Conservation (phyloP, 805 yeast genomes). For the Saturnispora galanensis region DNA sequence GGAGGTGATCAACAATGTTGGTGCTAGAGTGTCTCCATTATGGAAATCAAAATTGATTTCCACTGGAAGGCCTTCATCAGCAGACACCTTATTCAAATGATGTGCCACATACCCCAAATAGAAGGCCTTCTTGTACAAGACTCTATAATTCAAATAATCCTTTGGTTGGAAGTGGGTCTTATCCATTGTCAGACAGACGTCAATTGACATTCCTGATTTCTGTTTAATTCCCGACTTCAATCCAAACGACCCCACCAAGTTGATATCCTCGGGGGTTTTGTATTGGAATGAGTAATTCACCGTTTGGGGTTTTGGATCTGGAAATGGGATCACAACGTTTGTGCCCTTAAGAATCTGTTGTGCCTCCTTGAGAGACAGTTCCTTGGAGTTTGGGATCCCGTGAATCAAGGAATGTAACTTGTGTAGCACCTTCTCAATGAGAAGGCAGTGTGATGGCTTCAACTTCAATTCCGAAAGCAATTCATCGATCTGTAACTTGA, state of each 20-base stretch:
- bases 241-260: slow-evolving; percentile 84
- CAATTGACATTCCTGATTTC: slow-evolving; percentile 54
- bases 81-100: slow-evolving; percentile 43
- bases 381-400: slow-evolving; percentile 47
- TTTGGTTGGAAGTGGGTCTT: slow-evolving; percentile 62
- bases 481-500: slow-evolving; percentile 92
- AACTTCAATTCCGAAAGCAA: slow-evolving; percentile 69
- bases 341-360: slow-evolving; percentile 38
- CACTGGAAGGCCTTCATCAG: slow-evolving; percentile 49
- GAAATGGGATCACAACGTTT: slow-evolving; percentile 59
- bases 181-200: slow-evolving; percentile 80
- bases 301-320: slow-evolving; percentile 73
- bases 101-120: slow-evolving; percentile 74
- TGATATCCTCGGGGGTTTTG: slow-evolving; percentile 59
- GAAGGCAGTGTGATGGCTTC: slow-evolving; percentile 55
- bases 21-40: slow-evolving; percentile 70
- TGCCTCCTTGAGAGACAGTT: slow-evolving; percentile 48
- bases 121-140: slow-evolving; percentile 81
- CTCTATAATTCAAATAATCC: slow-evolving; percentile 84
- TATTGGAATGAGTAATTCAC: slow-evolving; percentile 66
- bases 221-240: slow-evolving; percentile 70
- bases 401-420: slow-evolving; percentile 60
- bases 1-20: slow-evolving; percentile 58
- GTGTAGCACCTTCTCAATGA: slow-evolving; percentile 68
- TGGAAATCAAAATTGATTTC: slow-evolving; percentile 53